A percentile compares a stretch with the other conserved stretches of the same genome.
phyloP scores from a whole-genome alignment of 1,284 basidiomycete species.

The Irpex sp. region DNA sequence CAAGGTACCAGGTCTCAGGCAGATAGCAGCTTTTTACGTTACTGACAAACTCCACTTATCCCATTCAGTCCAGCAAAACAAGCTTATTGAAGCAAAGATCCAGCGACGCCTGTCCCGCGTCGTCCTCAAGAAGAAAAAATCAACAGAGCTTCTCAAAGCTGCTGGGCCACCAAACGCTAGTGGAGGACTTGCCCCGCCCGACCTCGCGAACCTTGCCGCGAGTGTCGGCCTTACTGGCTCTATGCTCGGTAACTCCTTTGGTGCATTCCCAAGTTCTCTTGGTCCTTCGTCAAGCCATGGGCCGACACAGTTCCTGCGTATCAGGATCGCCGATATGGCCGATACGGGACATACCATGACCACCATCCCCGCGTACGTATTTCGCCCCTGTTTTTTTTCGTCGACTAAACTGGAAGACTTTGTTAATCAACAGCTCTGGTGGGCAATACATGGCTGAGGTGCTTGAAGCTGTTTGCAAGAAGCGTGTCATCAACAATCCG shows the following conservation, averaged over 20 bases:
- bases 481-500: constrained; percentile 76
- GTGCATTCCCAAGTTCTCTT: constrained; percentile 67
- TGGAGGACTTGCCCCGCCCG: constrained; percentile 37
- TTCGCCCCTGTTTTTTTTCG: background rate
- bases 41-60: constrained; percentile 3
- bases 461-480: constrained; percentile 86
- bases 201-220: constrained; percentile 31
- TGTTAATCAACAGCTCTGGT: constrained; percentile 66
- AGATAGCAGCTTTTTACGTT: background rate
- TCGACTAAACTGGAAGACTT: background rate
- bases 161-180: background rate
- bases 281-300: constrained; percentile 77
- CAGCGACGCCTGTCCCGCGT: constrained; percentile 81
- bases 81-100: constrained; percentile 79
- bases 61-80: constrained; percentile 84
- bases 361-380: constrained; percentile 87
- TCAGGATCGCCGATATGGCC: constrained; percentile 81
- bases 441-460: constrained; percentile 99
- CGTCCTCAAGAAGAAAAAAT: constrained; percentile 69
- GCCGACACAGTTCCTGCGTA: constrained; percentile 83
- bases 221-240: constrained; percentile 39
- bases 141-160: constrained; percentile 33
- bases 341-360: constrained; percentile 88
- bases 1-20: constrained; percentile 64
- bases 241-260: constrained; percentile 49